Percentiles rank a stretch among this genome's conserved stretches.
phyloP scores from a whole-genome alignment of 75 land plant genomes.

The Picea sitchensis region DNA sequence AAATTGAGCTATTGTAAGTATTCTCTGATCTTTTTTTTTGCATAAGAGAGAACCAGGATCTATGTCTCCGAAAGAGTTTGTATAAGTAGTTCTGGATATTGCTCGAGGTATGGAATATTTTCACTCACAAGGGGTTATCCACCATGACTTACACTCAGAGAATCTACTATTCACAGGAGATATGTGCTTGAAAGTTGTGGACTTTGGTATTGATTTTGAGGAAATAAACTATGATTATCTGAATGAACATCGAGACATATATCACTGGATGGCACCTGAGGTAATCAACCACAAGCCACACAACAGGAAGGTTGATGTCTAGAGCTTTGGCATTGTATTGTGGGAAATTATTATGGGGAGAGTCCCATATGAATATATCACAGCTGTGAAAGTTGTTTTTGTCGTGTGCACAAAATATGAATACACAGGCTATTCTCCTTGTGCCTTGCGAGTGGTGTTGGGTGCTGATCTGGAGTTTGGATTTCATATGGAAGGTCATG shows the following conservation, averaged over 20 bases:
- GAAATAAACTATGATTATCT: slow-evolving; percentile 41
- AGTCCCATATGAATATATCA: slow-evolving; percentile 67
- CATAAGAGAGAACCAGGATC: slow-evolving; percentile 22
- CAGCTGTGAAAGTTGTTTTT: slow-evolving; percentile 70
- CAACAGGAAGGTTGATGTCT: slow-evolving; percentile 61
- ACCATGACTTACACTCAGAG: slow-evolving; percentile 73
- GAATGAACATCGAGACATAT: slow-evolving; percentile 64
- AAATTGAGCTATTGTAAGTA: too few relatives aligned
- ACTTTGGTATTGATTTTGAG: slow-evolving; percentile 78
- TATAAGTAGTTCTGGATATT: slow-evolving; percentile 57
- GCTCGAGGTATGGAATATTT: slow-evolving; percentile 77
- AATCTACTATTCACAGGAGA: slow-evolving; percentile 55
- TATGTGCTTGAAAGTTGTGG: slow-evolving; percentile 52
- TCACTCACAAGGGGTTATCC: slow-evolving; percentile 69
- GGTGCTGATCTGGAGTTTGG: too few relatives aligned
- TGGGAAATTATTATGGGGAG: slow-evolving; percentile 71
- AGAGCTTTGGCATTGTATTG: slow-evolving; percentile 72
- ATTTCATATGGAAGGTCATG: too few relatives aligned
- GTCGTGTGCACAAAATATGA: slow-evolving; percentile 19
- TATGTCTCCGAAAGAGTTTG: slow-evolving; percentile 37
- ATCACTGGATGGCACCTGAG: slow-evolving; percentile 92
- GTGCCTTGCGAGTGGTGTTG: too few relatives aligned
- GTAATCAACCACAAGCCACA: slow-evolving; percentile 57
- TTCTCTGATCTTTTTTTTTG: too few relatives aligned
- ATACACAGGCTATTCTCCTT: too few relatives aligned